These are phyloP conservation scores for Tulasnella sp. DNA, from an alignment of 768 basidiomycete species.

Conservation along the genomic window DNA sequence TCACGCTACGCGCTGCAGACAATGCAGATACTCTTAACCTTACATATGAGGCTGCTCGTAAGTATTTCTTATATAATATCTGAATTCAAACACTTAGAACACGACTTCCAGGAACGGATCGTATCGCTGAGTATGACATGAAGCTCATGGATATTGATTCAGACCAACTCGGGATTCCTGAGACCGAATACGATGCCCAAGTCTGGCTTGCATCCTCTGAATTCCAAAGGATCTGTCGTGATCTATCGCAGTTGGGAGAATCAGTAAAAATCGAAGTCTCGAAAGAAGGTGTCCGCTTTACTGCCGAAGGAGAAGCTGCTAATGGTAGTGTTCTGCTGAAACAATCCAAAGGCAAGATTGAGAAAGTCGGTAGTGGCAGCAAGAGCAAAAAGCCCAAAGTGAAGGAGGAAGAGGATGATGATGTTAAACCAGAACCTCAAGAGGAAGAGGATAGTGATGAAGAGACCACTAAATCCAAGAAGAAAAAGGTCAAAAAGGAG, in stretches of 20 bases:
- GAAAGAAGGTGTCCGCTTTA: conserved; percentile 91
- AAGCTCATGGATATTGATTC: conserved; percentile 99
- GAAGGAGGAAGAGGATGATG: conserved; percentile 20
- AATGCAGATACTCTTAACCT: conserved; percentile 80
- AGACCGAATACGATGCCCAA: conserved; percentile 91
- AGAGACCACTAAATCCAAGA: conserved; percentile 29
- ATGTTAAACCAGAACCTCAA: too few species aligned
- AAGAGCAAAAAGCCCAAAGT: conserved; percentile 30
- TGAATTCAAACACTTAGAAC: background rate
- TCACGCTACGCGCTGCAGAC: conserved; percentile 81
- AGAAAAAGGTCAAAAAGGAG: conserved; percentile 30
- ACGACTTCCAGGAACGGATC: conserved; percentile 54
- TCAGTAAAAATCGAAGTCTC: conserved; percentile 88
- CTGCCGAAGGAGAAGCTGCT: conserved; percentile 86
- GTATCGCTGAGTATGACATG: conserved; percentile 96
- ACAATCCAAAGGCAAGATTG: conserved; percentile 35
- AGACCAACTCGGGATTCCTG: conserved; percentile 88
- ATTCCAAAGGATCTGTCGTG: conserved; percentile 85
- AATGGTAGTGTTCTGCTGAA: conserved; percentile 77
- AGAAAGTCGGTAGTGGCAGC: conserved; percentile 32
- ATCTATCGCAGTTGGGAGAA: conserved; percentile 82
- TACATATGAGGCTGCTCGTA: conserved; percentile 82
- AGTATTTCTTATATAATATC: too few species aligned
- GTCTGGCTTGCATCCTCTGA: conserved; percentile 77
- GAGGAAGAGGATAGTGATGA: conserved; percentile 31